Base-by-base conservation (phyloP, 2,329 filamentous ascomycete species). In the Diaporthe ampelina region DNA sequence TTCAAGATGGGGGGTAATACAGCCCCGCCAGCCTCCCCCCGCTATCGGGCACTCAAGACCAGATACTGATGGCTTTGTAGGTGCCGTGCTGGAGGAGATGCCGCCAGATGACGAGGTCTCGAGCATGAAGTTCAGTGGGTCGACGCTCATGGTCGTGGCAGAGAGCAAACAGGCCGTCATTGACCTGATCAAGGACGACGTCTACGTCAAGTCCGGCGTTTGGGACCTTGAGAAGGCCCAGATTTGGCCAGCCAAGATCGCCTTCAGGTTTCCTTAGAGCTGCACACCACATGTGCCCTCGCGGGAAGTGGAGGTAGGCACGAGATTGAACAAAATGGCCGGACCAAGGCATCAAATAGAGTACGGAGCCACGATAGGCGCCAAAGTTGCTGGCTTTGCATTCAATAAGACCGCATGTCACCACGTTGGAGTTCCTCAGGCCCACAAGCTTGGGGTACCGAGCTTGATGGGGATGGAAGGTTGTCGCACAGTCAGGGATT, bases 171-270 rank as follows among this genome's bases (percentile, higher is more conserved):
- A 95, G 77, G 93, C 95, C 81, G 90, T 94, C 2, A 81, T 92
- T 54, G 88, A 93, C 78, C 80, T 89, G 69, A 81, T 98, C 61
- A 90, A 89, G 82, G 87, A 90, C 65, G 95, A 98, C 84, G 85
- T 95, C 13, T 98, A 97, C 84, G 86, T 88, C 13, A 88, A 84
- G 75, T 87, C 83, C 57, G 94, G 92, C 0, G 95, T 97, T 11
- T 98, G 95, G 95, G 94, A 98, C 85, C 81, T 93, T 74, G 89
- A 92, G 48, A 93, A 93, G 79, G 82, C 83, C 71, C 85, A 88
- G 78, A 88, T 90, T 73, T 88, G 86, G 77, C 86, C 88, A 21
- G 83, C 84, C 78, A 84, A 85, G 75, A 84, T 83, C 76, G 84
- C 84, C 32, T 85, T 86, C 75, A 82, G 85, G 68, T 77, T 80